Conservation (phyloP, 2,329 filamentous ascomycete species). For the Cylindrodendrum hubeiense region DNA sequence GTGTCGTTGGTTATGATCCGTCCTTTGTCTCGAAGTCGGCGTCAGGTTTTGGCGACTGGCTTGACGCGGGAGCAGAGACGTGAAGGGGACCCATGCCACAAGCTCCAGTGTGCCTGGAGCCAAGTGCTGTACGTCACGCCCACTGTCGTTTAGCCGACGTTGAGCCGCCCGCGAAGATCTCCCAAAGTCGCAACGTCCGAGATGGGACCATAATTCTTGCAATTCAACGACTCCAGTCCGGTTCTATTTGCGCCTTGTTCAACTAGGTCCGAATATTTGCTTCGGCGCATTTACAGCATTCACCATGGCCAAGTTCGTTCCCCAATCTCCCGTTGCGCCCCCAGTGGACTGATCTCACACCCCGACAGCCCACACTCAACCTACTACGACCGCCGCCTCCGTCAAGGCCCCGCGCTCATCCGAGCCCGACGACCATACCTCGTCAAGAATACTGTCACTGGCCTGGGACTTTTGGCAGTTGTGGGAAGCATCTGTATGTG, state of each 20-base stretch:
- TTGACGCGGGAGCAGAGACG: conserved; percentile 38
- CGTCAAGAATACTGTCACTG: conserved; percentile 88
- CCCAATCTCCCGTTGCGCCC: not conserved
- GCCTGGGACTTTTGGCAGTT: conserved; percentile 79
- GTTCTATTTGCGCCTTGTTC: conserved; percentile 14
- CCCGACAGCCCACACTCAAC: conserved; percentile 65
- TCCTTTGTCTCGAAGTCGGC: conserved; percentile 23
- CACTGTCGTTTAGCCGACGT: conserved; percentile 37
- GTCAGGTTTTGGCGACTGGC: conserved; percentile 43
- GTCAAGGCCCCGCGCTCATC: conserved; percentile 89
- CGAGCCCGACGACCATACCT: conserved; percentile 93
- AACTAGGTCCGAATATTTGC: not conserved
- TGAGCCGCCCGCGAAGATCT: conserved; percentile 43
- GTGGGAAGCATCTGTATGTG: conserved; percentile 90
- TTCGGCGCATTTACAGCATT: not conserved
- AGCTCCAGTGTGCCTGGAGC: conserved; percentile 30
- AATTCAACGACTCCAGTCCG: conserved; percentile 21
- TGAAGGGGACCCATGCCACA: conserved; percentile 38
- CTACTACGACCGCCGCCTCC: conserved; percentile 92
- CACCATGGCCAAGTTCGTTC: conserved; percentile 42
- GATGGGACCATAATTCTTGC: conserved; percentile 21
- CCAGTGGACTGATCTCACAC: conserved; percentile 37
- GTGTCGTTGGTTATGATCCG: conserved; percentile 21
- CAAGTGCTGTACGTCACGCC: conserved; percentile 34
- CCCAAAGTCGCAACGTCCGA: conserved; percentile 33